Evolutionary conservation across 768 basidiomycete genomes (phyloP).

Genomic region (Suillus clintonianus): DNA sequence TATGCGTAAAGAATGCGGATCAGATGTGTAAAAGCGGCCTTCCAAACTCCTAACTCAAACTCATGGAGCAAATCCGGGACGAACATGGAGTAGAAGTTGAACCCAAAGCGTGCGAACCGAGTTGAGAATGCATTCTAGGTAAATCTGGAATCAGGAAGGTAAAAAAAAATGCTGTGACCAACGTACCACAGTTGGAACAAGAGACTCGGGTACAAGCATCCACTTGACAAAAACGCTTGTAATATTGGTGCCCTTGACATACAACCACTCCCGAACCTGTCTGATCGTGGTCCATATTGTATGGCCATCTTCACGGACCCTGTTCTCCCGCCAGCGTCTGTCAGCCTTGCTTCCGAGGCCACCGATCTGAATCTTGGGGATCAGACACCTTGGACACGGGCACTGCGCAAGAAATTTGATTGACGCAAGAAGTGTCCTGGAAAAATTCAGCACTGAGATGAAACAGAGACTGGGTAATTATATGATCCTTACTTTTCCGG

Average conservation of each 20-base stretch:
- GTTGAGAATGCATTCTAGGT: constrained; percentile 34
- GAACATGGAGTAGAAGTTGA: constrained; percentile 29
- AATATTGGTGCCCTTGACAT: constrained; percentile 3
- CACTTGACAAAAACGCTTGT: background rate
- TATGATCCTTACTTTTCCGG: constrained; percentile 32
- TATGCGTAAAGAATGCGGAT: constrained; percentile 17
- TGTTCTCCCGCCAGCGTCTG: background rate
- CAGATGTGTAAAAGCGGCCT: constrained; percentile 26
- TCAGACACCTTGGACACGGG: constrained; percentile 24
- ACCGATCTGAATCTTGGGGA: constrained; percentile 7
- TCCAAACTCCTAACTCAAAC: constrained; percentile 37
- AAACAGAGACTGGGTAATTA: no score
- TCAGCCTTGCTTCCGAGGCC: constrained; percentile 14
- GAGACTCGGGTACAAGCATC: constrained; percentile 1
- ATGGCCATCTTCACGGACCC: constrained; percentile 1
- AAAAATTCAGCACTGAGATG: no score
- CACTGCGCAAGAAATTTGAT: constrained; percentile 20
- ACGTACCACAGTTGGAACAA: constrained; percentile 19
- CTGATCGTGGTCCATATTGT: background rate
- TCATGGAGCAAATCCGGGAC: constrained; percentile 36
- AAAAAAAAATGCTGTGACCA: no score
- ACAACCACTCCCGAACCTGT: constrained; percentile 4
- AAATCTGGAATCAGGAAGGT: no score
- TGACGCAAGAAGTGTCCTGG: constrained; percentile 18
- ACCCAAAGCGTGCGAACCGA: constrained; percentile 14